Evolutionary conservation across 192 early-diverging fungal genomes (phyloP), one percentile per base, ranked within the genome.

Genomic region (Coemansia sp.): DNA sequence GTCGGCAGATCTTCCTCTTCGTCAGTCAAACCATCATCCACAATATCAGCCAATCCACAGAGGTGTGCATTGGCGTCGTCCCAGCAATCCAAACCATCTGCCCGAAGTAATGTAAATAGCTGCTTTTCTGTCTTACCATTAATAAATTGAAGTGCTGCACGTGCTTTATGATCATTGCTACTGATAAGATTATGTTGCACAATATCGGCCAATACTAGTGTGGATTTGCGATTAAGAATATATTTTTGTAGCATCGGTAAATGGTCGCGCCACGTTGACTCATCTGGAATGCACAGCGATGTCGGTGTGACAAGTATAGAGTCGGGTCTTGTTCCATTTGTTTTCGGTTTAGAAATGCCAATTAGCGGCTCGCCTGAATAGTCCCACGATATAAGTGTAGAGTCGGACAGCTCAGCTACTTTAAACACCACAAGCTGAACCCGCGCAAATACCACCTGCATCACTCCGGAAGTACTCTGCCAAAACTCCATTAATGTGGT

Each of bases 1-100:
- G 54, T 59, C 3, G 78, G 78, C 72, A 65, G 46, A 14, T 66
- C 68, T 7, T 76, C 75, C 23, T 71, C 71, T 5, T 61, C 46
- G 17, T 59, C 60, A 9, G 55, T 63, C 19, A 22, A 10, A 1
- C 24, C 64, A 22, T 27, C 24, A 10, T 56, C 54, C 25, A 56
- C 22, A 9, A 29, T 27, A 7, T 57, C 64, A n/a, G 25, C 64
- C 4, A 66, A 21, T 19, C 55, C 64, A 27, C 23, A 50, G 54
- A 66, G 33, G n/a, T 69, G 66, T 22, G 23, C 46, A 21, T 66
- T 59, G 14, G 64, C 76, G n/a, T 57, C 55, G 25, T 59, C 54
- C 78, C 78, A 75, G n/a, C 25, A 30, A 24, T 20, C 54, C 57
- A 67, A 22, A 20, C 36, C 54, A 14, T 66, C 64, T 21, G 23